phyloP scores from a whole-genome alignment of 176 grass and related monocot genomes.

The Tuctoria greenei region DNA sequence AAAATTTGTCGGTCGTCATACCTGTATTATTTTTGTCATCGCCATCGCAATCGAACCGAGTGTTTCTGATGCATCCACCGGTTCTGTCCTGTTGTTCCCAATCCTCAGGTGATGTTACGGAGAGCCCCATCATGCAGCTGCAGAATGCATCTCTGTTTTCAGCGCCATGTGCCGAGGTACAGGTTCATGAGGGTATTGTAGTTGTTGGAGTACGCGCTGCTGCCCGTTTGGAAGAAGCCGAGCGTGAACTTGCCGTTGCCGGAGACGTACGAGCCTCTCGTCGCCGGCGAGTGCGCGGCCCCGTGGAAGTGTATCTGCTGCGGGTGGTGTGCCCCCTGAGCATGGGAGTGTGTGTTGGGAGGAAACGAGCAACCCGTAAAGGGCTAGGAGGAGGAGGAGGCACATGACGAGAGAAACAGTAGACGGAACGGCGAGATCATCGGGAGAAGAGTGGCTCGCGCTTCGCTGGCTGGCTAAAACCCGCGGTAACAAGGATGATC shows the following conservation, averaged over 20 bases:
- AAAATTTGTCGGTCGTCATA: constrained; percentile 27
- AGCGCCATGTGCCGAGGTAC: constrained; percentile 56
- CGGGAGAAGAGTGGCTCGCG: background rate
- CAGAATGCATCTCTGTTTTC: constrained; percentile 2
- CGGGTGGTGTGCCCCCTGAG: background rate
- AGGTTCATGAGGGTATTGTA: constrained; percentile 6
- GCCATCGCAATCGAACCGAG: constrained; percentile 29
- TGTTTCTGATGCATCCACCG: constrained; percentile 44
- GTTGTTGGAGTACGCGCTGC: background rate
- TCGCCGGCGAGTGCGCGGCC: background rate
- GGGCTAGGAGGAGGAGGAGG: background rate
- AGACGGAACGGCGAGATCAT: background rate
- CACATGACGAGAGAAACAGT: background rate
- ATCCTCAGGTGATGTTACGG: background rate
- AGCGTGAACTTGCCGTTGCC: constrained; percentile 40
- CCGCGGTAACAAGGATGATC: background rate
- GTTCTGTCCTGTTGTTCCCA: constrained; percentile 44
- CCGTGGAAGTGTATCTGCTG: constrained; percentile 1
- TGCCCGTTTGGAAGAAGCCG: constrained; percentile 48
- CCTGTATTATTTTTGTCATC: constrained; percentile 7
- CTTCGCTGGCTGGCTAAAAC: background rate
- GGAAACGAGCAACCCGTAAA: background rate
- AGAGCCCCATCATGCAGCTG: constrained; percentile 53
- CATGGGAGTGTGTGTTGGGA: background rate
- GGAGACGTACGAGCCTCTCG: constrained; percentile 49